Percentiles rank a stretch among this genome's conserved stretches.
These are phyloP conservation scores for Anthoceros angustus DNA, from an alignment of 225 moss, liverwort and hornwort species.

Conservation along the genomic window DNA sequence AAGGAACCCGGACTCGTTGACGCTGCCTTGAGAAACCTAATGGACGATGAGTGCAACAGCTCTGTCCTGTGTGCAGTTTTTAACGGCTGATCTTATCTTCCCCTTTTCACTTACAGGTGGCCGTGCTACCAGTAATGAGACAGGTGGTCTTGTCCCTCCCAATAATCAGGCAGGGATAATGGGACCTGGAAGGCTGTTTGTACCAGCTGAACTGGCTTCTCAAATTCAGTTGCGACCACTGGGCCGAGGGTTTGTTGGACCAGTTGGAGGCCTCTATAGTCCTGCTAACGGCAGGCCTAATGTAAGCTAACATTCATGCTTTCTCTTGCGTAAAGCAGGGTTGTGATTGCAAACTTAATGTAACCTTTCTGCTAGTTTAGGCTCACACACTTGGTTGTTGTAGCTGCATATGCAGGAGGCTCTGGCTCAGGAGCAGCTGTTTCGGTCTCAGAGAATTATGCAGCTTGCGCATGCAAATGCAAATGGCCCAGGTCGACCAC, in stretches of 20 bases:
- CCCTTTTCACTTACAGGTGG: slow-evolving; percentile 5
- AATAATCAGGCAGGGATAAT: slow-evolving; percentile 72
- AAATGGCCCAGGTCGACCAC: slow-evolving; percentile 40
- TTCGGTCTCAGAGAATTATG: slow-evolving; percentile 52
- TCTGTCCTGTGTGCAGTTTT: not conserved
- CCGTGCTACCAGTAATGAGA: slow-evolving; percentile 38
- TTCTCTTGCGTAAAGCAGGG: not conserved
- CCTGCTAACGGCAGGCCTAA: slow-evolving; percentile 38
- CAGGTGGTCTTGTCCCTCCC: slow-evolving; percentile 25
- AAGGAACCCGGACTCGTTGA: no score
- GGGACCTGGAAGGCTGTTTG: slow-evolving; percentile 72
- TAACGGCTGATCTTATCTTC: not conserved
- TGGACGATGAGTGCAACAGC: not conserved
- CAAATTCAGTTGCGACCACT: slow-evolving; percentile 29
- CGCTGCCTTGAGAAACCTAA: no score
- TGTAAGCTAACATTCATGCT: slow-evolving; percentile 13
- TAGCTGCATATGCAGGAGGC: slow-evolving; percentile 71
- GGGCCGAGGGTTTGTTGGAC: slow-evolving; percentile 48
- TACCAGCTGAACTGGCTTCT: slow-evolving; percentile 43
- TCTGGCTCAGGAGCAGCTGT: slow-evolving; percentile 52
- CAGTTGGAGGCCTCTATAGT: slow-evolving; percentile 34
- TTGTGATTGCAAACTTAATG: slow-evolving; percentile 8
- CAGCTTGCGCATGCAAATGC: slow-evolving; percentile 43
- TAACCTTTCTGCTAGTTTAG: slow-evolving; percentile 5
- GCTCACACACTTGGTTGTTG: not conserved